Evolutionary conservation across 2,329 filamentous ascomycete genomes (phyloP), one percentile per base, ranked within the genome.

Genomic region (Colletotrichum nymphaeae): DNA sequence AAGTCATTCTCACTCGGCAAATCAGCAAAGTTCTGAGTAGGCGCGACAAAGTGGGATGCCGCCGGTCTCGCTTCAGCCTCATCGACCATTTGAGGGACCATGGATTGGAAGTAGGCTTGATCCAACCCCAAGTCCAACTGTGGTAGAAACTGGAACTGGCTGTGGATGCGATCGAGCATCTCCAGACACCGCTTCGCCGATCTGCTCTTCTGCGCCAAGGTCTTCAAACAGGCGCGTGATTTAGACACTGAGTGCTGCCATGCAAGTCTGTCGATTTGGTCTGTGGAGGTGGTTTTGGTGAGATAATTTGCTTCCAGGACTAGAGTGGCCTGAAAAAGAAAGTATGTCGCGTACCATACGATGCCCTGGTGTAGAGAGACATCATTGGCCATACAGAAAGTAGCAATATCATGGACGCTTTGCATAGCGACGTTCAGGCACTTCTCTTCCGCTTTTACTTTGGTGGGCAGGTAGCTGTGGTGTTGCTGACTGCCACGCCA

Each of bases 311-410:
- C 76, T 55, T 82, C 79, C 1, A 83, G 81, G 3, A 86, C 83
- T 3, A 86, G 77, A 0, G 81, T 81, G 0, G 84, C 84, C 66
- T 86, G 84, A 67, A 86, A 86, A 1, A 86, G 76, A 68, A 85
- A 86, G 75, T 85, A 86, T 12, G 84, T 82, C 1, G 80, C 81
- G 72, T 86, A 86, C 84, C 84, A 86, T 2, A 79, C 79, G 5
- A 82, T 75, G 46, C 84, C 79, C 19, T 80, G 78, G 22, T 82
- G 81, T 6, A 82, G 75, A 8, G 69, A 67, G 4, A 71, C 73
- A 11, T 76, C 76, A 22, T 78, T 75, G 0, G 76, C 66, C 5
- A 74, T 76, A 79, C 84, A 84, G 67, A 83, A 85, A 1, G 72
- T 73, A 9, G 80, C 78, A 26, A 86, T 84, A 3, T 80, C 79